phyloP scores from a whole-genome alignment of 2,329 filamentous ascomycete genomes.

The Calonectria honghensis region DNA sequence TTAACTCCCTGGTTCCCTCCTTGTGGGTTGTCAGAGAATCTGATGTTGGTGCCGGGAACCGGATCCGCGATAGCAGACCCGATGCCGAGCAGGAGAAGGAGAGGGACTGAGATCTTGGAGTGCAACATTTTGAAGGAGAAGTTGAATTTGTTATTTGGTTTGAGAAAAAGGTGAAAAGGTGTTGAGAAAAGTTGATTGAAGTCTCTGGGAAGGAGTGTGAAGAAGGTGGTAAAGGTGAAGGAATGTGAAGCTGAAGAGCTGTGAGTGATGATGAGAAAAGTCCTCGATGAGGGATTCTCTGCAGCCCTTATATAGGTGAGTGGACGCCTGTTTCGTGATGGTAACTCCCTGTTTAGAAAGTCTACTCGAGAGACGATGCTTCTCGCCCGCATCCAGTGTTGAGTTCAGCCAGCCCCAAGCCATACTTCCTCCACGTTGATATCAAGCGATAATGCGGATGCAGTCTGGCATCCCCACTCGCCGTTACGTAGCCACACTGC shows the following conservation, averaged over 20 bases:
- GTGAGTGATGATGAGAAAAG: neutral
- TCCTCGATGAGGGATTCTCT: neutral
- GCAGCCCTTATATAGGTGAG: neutral
- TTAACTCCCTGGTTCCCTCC: too few relatives aligned
- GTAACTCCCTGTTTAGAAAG: neutral
- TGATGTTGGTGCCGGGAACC: neutral
- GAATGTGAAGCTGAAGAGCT: conserved; percentile 14
- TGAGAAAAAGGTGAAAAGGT: neutral
- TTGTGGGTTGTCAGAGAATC: neutral
- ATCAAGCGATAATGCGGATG: neutral
- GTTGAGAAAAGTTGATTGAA: too few relatives aligned
- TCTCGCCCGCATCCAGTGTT: neutral
- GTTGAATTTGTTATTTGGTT: neutral
- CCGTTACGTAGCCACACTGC: neutral
- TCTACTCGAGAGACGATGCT: neutral
- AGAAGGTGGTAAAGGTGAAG: conserved; percentile 6
- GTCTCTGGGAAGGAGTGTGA: conserved; percentile 17
- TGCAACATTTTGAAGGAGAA: neutral
- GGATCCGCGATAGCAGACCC: neutral
- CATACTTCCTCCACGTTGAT: too few relatives aligned
- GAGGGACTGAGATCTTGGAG: neutral
- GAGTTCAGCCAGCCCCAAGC: neutral
- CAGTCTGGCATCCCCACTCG: neutral
- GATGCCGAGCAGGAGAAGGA: neutral
- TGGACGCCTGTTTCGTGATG: neutral